Evolutionary conservation across 371 early-diverging fungal genomes (phyloP), one percentile per base, ranked within the genome.

Genomic region (Rhizopus stolonifer): DNA sequence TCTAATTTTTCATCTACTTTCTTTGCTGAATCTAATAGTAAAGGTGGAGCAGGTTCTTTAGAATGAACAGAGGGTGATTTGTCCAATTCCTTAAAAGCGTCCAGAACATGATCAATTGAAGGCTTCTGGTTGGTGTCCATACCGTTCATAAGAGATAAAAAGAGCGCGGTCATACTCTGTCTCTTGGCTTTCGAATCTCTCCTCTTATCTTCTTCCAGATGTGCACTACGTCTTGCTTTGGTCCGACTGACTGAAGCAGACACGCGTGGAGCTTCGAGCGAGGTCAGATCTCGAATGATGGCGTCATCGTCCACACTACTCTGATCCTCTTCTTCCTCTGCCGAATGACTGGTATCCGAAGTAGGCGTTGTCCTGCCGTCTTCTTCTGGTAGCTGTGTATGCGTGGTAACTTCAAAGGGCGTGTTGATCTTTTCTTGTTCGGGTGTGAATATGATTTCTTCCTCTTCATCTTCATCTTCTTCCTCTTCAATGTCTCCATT

Each of bases 141-240:
- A 5, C 36, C 45, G 1, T 46, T 49, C 0, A 54, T 44, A 9
- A 67, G 24, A 7, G 69, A 69, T 8, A 74, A 55, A 32, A 65
- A 78, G 0, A 69, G 56, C 1, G 78, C 67, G 0, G 72, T 74
- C n/a, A 74, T 61, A 60, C 74, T 74, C 19, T 72, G 74, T 56
- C 78, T 54, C 34, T 78, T 78, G n/a, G 8, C 7, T 10, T 21
- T 42, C 18, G 18, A 7, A 8, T 19, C 15, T 13, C 11, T 42
- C 2, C 7, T 7, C 7, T 31, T 13, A 22, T 23, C 29, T 17
- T 15, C 21, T 52, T 19, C 40, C 48, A 15, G 19, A 29, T 42
- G 42, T 13, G 19, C 1, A 21, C 42, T 21, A 21, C 42, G 42
- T 19, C 42, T 18, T 42, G 66, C 65, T n/a, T 63, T 64, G 0